Evolutionary conservation across 257 asterid species (phyloP), one percentile per base, ranked within the genome.

Genomic region (Striga asiatica): DNA sequence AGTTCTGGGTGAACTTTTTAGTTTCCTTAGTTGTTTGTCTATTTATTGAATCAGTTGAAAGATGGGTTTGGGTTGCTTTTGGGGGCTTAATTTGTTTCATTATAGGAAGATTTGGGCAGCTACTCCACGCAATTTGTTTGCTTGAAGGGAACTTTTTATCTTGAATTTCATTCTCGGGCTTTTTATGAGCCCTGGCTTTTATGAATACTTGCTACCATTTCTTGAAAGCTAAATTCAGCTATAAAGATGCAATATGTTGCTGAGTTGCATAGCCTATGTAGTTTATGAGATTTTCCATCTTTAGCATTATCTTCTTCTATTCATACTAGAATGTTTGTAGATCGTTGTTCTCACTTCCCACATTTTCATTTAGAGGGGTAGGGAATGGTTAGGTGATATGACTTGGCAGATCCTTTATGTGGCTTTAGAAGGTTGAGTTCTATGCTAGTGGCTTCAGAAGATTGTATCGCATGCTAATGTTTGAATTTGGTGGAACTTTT

Each of bases 1-100:
- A 46, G 47, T 39, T 61, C 59, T 66, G 68, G 57, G 66, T 60
- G 61, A 56, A 8, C 59, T 65, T 11, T 53, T 2, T 54, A 29
- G 43, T 46, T 28, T 21, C 57, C 16, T 28, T 47, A 31, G 21
- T 52, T 72, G 27, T 54, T 53, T 28, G 24, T n/a, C n/a, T n/a
- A n/a, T n/a, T n/a, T n/a, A n/a, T n/a, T n/a, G n/a, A n/a, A n/a
- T n/a, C n/a, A n/a, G n/a, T n/a, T 55, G 60, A 54, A n/a, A n/a
- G n/a, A n/a, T n/a, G n/a, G n/a, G n/a, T 28, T 29, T 19, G 62
- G 64, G 50, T 37, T 22, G 56, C 52, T 6, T 18, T 60, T 37
- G 47, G 45, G 50, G 17, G 25, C 17, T 56, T 22, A 25, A 7
- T 21, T 50, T 59, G 66, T 54, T 64, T 29, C 8, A 3, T 13